Conservation (phyloP, 1,284 basidiomycete genomes). For the Sphagnurus paluster region DNA sequence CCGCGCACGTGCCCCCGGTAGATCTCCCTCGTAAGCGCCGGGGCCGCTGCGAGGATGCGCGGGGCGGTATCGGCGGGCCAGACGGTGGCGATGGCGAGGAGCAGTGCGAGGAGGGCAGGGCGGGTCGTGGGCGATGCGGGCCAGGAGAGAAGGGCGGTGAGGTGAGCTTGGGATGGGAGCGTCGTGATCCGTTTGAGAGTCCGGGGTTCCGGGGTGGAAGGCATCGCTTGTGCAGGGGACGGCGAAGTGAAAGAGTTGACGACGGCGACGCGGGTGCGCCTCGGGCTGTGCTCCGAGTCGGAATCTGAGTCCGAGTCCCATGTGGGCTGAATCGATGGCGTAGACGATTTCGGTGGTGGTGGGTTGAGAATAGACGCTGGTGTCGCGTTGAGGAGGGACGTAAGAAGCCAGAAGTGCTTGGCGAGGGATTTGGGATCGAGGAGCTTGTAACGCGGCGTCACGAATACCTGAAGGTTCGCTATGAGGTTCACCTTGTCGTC, state of each 20-base stretch:
- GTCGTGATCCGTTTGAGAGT: constrained; percentile 56
- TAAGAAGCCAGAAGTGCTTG: constrained; percentile 55
- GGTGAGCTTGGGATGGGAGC: constrained; percentile 48
- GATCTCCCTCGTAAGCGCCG: constrained; percentile 69
- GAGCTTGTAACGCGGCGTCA: constrained; percentile 42
- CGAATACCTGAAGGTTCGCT: constrained; percentile 65
- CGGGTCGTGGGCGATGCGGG: constrained; percentile 36
- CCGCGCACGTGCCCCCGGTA: constrained; percentile 70
- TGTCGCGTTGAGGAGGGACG: constrained; percentile 50
- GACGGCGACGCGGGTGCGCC: constrained; percentile 31
- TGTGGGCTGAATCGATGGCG: constrained; percentile 14
- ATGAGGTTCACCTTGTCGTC: constrained; percentile 55
- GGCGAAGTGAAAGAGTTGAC: constrained; percentile 37
- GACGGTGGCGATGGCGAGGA: constrained; percentile 52
- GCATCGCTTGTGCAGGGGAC: constrained; percentile 21
- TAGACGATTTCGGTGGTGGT: constrained; percentile 21
- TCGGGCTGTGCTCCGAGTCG: constrained; percentile 38
- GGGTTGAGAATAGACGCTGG: constrained; percentile 55
- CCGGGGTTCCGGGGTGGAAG: constrained; percentile 50
- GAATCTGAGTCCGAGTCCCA: constrained; percentile 31
- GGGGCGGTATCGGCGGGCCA: constrained; percentile 59
- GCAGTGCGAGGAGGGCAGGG: constrained; percentile 45
- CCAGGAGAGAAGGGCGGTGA: constrained; percentile 49
- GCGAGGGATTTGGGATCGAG: constrained; percentile 39
- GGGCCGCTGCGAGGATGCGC: constrained; percentile 47